Conservation (phyloP, 108 stramenopile genomes). For the Nitzschia inconspicua region DNA sequence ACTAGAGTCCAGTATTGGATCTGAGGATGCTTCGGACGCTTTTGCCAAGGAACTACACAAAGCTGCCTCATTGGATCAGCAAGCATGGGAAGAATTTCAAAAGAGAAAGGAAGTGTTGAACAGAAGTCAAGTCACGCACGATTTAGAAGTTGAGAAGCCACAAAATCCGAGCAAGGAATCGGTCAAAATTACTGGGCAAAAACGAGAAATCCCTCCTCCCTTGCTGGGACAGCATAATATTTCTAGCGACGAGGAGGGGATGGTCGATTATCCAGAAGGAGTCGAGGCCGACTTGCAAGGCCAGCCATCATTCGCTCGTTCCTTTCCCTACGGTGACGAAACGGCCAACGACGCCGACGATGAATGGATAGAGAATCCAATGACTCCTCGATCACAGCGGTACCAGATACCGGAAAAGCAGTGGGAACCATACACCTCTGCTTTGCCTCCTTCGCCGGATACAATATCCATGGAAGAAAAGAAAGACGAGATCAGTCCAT, state of each 20-base stretch:
- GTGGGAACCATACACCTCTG: slow-evolving; percentile 22
- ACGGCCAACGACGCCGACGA: background rate
- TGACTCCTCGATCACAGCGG: background rate
- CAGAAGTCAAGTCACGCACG: background rate
- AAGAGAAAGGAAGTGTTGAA: slow-evolving; percentile 2
- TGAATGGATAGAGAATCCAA: background rate
- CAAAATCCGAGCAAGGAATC: background rate
- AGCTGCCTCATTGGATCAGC: slow-evolving; percentile 30
- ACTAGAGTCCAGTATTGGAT: slow-evolving; percentile 12
- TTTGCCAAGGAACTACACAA: slow-evolving; percentile 37
- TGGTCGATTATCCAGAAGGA: background rate
- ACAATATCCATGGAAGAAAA: slow-evolving; percentile 11
- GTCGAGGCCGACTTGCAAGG: background rate
- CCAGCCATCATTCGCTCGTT: background rate
- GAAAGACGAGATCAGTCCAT: slow-evolving; percentile 12
- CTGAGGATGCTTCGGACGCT: slow-evolving; percentile 15
- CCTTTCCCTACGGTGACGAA: slow-evolving; percentile 37
- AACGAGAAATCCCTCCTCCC: background rate
- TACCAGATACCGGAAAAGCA: background rate
- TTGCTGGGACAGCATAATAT: background rate
- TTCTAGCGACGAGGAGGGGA: background rate
- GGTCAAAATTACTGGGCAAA: background rate
- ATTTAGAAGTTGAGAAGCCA: background rate
- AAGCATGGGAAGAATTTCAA: slow-evolving; percentile 38
- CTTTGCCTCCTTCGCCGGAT: background rate